These are phyloP conservation scores for Taphrina deformans DNA, from an alignment of 1,139 yeast species.

Conservation along the genomic window DNA sequence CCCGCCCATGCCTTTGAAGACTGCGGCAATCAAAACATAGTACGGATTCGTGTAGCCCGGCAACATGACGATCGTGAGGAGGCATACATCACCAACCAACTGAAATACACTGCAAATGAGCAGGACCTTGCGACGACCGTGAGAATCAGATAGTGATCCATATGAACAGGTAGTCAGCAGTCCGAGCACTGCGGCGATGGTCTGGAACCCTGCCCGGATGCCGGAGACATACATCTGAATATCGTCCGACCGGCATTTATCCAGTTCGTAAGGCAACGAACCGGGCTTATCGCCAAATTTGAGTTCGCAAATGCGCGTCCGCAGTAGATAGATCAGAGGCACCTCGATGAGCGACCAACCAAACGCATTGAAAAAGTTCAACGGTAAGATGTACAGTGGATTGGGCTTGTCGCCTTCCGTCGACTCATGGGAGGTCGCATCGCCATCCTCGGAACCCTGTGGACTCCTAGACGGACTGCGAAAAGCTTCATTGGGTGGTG, in stretches of 20 bases:
- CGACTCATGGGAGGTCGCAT: neutral
- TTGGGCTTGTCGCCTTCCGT: neutral
- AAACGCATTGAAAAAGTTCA: slow-evolving; percentile 34
- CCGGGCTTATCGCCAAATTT: slow-evolving; percentile 29
- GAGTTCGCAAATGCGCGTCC: slow-evolving; percentile 30
- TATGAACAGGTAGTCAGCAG: slow-evolving; percentile 32
- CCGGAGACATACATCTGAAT: slow-evolving; percentile 33
- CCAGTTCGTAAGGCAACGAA: slow-evolving; percentile 21
- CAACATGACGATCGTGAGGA: slow-evolving; percentile 26
- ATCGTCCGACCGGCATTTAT: slow-evolving; percentile 31
- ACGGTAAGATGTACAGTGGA: slow-evolving; percentile 27
- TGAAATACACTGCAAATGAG: slow-evolving; percentile 28
- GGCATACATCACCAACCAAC: slow-evolving; percentile 29
- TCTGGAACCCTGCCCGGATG: slow-evolving; percentile 33
- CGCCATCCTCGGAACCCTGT: neutral
- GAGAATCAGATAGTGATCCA: slow-evolving; percentile 33
- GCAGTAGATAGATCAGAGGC: slow-evolving; percentile 33
- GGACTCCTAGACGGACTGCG: slow-evolving; percentile 16
- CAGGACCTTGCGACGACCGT: slow-evolving; percentile 33
- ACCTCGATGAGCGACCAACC: slow-evolving; percentile 35
- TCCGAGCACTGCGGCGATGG: slow-evolving; percentile 34
- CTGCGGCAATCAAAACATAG: slow-evolving; percentile 28
- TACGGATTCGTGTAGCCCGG: slow-evolving; percentile 29
- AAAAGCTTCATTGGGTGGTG: slow-evolving; percentile 4
- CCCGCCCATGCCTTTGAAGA: slow-evolving; percentile 35